Base-by-base conservation (phyloP, 2,329 filamentous ascomycete species). In the Fusarium dlaminii region DNA sequence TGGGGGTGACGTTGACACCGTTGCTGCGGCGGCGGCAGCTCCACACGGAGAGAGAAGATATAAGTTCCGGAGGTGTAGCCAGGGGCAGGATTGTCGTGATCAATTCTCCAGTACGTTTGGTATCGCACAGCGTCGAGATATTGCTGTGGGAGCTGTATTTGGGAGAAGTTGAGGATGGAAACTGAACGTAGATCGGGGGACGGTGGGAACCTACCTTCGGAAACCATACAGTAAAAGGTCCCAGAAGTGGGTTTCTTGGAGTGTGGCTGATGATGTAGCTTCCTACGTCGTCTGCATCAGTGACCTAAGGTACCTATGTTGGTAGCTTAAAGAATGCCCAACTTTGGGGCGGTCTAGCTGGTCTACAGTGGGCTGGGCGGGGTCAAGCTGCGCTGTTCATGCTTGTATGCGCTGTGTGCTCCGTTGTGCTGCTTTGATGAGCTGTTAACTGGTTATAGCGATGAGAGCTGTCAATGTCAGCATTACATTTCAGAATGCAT, bases 21-120 rank as follows among this genome's bases (percentile, higher is more conserved):
- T 76, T 79, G 75, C 75, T 79, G 75, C 75, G 74, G 71, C 70
- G 68, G 74, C 75, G 68, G 75, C 69, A 80, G 78, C 77, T 80
- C 78, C 72, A 75, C 74, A 76, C 49, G 63, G 51, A 49, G 66
- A 65, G 60, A 63, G 36, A 64, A 63, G 55, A 67, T 59, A 62
- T 64, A 64, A 66, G 61, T 63, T 74, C 63, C 68, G 69, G 69
- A 68, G 56, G 68, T 43, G 70, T 61, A 77, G 66, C 51, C 40
- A 58, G 52, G 52, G 60, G 49, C 52, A 36, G 45, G 39, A 56
- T 54, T 54, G 40, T 52, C 32, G 45, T 56, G n/a, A 43, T 20
- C 24, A 55, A 43, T 60, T 30, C 57, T 49, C 64, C 58, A 56
- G 56, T 57, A 60, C 59, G 63, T 62, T 66, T 65, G 64, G 40